Evolutionary conservation across 768 basidiomycete genomes (phyloP), one percentile per base, ranked within the genome.

Genomic region (Trametes villosa): DNA sequence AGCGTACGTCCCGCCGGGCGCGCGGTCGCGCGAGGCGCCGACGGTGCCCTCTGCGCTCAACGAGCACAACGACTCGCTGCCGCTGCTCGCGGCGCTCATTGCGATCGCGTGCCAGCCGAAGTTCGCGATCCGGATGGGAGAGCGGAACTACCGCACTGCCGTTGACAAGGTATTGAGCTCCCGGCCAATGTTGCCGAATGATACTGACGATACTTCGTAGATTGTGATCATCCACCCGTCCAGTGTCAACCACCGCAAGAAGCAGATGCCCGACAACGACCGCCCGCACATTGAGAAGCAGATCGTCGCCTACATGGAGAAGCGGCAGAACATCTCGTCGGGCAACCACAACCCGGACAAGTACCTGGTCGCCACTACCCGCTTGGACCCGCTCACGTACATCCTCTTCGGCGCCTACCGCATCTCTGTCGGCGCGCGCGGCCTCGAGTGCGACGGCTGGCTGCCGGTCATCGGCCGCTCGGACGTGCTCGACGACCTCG

Each of bases 401-500:
- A 81, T 96, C 72, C 80, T 98, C 12, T 96, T 98, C 67, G 96
- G 95, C 7, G 94, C 94, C 0, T 86, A 92, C 72, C 83, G 87
- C 50, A 81, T 95, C 30, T 75, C 84, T 60, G 85, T 90, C 41
- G 84, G 84, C 0, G 82, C 86, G 38, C 81, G 83, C 18, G 92
- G 94, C 7, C 72, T 98, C 50, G 87, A 89, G 68, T 95, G 93
- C 68, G 96, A 98, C 68, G 86, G 84, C 44, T 98, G 96, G 95
- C 76, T 98, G 12, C 92, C 94, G 22, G 81, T 96, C 46, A 80
- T 88, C 36, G 91, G 91, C 45, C 49, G 40, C 9, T 66, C 88
- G 50, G 81, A 88, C 67, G 83, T 85, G 1, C 74, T 97, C 67
- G 92, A 96, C 69, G 87, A 94, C 64, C 77, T 96, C n/a, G 88